Base-by-base conservation (phyloP, 768 basidiomycete genomes). In the Coprinopsis sp. region DNA sequence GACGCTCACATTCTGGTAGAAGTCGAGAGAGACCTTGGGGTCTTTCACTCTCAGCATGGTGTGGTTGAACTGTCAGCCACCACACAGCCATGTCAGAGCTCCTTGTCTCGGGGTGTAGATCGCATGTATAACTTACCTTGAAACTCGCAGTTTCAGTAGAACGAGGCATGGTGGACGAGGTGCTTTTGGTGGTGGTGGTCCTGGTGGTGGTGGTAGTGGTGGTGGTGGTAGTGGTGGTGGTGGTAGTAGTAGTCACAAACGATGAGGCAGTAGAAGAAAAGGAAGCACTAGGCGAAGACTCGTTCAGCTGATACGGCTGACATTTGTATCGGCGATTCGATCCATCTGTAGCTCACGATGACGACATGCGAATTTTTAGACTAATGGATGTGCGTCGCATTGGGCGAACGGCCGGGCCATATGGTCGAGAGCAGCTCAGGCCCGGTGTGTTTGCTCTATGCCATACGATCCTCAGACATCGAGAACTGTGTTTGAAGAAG, bases 1-100 rank as follows among this genome's bases (percentile, higher is more conserved):
- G n/a, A 4, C 18, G 33, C 74, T 56, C 44, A 81, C 85, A 33
- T 89, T 77, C 46, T 76, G 73, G 68, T 95, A 95, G 66, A 92
- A 97, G 18, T 74, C 69, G 50, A 95, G 61, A 14, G 91, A 93
- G 36, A 67, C 72, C 54, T 91, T 81, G 6, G 91, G 85, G 61
- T 95, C 91, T 71, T 84, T 93, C 62, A 95, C 74, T 55, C 92
- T 79, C 56, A 93, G 63, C 91, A 91, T 91, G 16, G 86, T 88
- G 64, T 92, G 89, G 61, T 91, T 89, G 68, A 87, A 82, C 84
- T 87, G 51, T 18, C 39, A 16, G 24, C 21, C 18, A n/a, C 24
- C 34, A 37, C 23, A 19, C 39, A 19, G 6, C 45, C 24, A 38
- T 24, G 6, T 14, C 51, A 39, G 23, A 21, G 25, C 21, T 34